Evolutionary conservation across 768 basidiomycete genomes (phyloP).

Genomic region (Suillus lakei): DNA sequence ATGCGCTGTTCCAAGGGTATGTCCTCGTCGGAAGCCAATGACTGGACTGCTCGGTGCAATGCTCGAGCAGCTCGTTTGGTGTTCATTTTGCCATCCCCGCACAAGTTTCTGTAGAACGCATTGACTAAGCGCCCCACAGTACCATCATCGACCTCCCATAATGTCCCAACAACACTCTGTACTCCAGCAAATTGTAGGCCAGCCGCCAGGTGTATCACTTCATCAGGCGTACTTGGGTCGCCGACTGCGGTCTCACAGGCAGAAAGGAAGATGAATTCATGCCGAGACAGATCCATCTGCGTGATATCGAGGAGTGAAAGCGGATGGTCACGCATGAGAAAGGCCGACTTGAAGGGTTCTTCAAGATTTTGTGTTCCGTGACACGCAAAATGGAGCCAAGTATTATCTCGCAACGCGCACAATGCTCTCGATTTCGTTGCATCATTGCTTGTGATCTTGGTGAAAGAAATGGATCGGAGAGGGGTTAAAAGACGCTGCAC

Average conservation of each 20-base stretch:
- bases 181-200: no score
- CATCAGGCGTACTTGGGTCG: background rate
- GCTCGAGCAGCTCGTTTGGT: no score
- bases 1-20: no score
- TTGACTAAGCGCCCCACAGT: no score
- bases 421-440: background rate
- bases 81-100: no score
- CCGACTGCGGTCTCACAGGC: conserved; percentile 17
- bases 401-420: background rate
- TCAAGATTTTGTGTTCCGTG: conserved; percentile 14
- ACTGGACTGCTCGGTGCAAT: no score
- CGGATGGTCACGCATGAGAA: background rate
- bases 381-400: conserved; percentile 25
- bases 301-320: conserved; percentile 11
- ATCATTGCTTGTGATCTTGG: background rate
- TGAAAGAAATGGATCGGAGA: background rate
- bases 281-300: background rate
- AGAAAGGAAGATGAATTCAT: conserved; percentile 18
- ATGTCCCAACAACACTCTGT: no score
- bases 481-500: background rate
- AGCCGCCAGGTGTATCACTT: no score
- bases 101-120: no score
- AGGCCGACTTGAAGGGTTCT: conserved; percentile 18
- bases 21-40: no score
- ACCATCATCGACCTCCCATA: no score